Percentiles rank a stretch among this genome's conserved stretches.
Conservation (phyloP, 345 rosid species). For the Aurinia saxatilis region DNA sequence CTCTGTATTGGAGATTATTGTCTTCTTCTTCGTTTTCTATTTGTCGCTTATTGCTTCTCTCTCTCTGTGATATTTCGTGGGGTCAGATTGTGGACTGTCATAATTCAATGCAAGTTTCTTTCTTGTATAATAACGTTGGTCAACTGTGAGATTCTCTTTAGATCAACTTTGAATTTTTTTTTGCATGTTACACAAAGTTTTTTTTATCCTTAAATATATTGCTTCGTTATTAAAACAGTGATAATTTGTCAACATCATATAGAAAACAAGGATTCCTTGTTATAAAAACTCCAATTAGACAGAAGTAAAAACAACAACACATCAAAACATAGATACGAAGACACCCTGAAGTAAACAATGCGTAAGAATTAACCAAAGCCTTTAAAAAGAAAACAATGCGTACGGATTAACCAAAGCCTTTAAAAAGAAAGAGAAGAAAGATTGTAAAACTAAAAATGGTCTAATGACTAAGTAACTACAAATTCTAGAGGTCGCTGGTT, state of each 20-base stretch:
- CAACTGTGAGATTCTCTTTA: slow-evolving; percentile 27
- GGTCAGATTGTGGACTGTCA: slow-evolving; percentile 18
- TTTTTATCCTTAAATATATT: too few species aligned
- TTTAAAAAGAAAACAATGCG: too few species aligned
- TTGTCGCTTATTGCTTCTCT: slow-evolving; percentile 21
- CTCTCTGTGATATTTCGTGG: too few species aligned
- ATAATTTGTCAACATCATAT: not conserved
- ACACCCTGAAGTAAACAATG: too few species aligned
- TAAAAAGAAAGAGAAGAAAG: too few species aligned
- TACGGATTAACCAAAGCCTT: too few species aligned
- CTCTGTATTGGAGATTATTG: slow-evolving; percentile 18
- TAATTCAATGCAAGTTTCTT: slow-evolving; percentile 22
- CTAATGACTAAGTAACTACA: too few species aligned
- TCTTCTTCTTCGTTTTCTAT: slow-evolving; percentile 14
- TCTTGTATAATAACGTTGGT: slow-evolving; percentile 16
- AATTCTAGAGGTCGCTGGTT: too few species aligned
- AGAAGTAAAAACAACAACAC: not conserved
- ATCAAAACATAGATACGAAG: slow-evolving; percentile 9
- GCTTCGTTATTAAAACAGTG: not conserved
- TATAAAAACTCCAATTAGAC: not conserved
- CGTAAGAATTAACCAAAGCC: too few species aligned
- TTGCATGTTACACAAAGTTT: too few species aligned
- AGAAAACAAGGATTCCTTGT: not conserved
- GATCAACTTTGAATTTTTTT: too few species aligned
- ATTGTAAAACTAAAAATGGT: too few species aligned